A percentile compares a stretch with the other conserved stretches of the same genome.
Conservation (phyloP, 495 filamentous ascomycete species). For the Venustampulla echinocandica region DNA sequence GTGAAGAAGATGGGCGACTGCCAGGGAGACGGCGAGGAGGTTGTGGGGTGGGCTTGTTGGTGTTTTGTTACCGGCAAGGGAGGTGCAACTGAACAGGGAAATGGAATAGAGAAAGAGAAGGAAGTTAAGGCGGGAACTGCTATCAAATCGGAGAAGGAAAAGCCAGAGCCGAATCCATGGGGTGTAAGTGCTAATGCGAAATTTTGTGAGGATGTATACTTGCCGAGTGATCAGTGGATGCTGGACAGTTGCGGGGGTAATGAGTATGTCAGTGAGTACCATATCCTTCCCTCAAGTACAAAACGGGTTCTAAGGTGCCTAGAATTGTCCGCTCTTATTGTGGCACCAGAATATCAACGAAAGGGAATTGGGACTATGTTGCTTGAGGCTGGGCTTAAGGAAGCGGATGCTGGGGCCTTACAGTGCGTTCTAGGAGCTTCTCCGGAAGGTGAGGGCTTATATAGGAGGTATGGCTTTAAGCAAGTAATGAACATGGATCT, state of each 20-base stretch:
- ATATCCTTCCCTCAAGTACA: not conserved
- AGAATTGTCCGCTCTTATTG: constrained; percentile 12
- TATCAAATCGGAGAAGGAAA: no score
- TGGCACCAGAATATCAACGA: constrained; percentile 14
- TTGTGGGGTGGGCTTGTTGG: constrained; percentile 16
- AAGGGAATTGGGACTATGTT: constrained; percentile 16
- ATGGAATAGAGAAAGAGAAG: constrained; percentile 3
- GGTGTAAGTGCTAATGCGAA: constrained; percentile 10
- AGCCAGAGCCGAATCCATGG: constrained; percentile 2
- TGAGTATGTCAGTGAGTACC: constrained; percentile 18
- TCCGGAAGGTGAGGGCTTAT: constrained; percentile 10
- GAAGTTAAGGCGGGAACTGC: not conserved
- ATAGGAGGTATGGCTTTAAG: constrained; percentile 17
- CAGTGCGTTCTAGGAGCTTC: constrained; percentile 19
- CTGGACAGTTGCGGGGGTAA: constrained; percentile 5
- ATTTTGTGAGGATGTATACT: constrained; percentile 15
- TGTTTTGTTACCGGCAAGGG: constrained; percentile 15
- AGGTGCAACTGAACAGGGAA: constrained; percentile 11
- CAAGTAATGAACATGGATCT: constrained; percentile 7
- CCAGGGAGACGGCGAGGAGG: no score
- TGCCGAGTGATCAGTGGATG: constrained; percentile 15
- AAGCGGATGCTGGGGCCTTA: constrained; percentile 10
- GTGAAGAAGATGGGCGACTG: no score
- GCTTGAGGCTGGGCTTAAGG: constrained; percentile 12
- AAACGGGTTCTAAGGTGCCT: not conserved